Base-by-base conservation (phyloP, 1,139 yeast genomes). In the Kodamaea fungicola region DNA sequence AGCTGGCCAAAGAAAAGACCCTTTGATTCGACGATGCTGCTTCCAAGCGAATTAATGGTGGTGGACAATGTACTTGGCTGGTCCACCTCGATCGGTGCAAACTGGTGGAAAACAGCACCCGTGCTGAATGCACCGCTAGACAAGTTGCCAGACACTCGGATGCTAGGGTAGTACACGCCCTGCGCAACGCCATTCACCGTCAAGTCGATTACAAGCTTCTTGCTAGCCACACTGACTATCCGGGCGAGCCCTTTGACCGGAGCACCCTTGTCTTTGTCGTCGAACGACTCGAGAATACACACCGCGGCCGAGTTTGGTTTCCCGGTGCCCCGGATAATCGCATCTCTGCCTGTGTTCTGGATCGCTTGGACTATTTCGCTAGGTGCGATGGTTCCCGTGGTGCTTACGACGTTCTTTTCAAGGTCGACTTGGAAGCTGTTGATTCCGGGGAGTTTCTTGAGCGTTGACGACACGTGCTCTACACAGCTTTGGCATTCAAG, bases 251-350 rank as follows among this genome's bases (percentile, higher is more conserved):
- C 97, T 52, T 83, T 79, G 24, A 90, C 95, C 0, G 94, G 87
- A 37, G 75, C 73, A 21, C 48, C 47, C 24, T 45, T 46, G 45
- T 80, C 80, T 35, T 64, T 61, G 1, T 63, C 50, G 41, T 70
- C 78, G 51, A 83, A 84, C 12, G 85, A 74, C 55, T 92, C 97
- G 40, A 90, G 62, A 34, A 90, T 90, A 46, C 95, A 81, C 23
- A 90, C 97, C 0, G 96, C 97, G 0, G 97, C 96, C 21, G 90
- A 77, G 55, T 90, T 83, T 13, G 95, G 83, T 38, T 71, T 70
- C 2, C 97, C 97, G 0, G 96, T 80, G 5, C 98, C 98, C 44
- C 97, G 71, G 26, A 90, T 83, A 45, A 90, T 86, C 7, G 96
- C 96, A 55, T 90, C 97, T 48, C 79, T 77, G 2, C 97, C 97